Base-by-base conservation (phyloP, 306 rosid genomes). In the Vigna reflexopilosa region DNA sequence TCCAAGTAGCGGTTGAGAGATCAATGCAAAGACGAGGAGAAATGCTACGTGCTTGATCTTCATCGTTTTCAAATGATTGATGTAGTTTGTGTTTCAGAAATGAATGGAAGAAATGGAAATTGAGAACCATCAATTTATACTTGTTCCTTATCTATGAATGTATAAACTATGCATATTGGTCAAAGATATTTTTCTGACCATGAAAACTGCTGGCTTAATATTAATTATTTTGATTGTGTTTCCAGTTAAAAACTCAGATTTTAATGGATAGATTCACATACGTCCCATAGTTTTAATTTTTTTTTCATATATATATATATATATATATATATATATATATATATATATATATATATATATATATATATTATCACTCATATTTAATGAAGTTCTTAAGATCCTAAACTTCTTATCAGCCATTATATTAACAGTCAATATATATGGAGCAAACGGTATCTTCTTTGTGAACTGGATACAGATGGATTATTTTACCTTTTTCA, bases 61-160 rank as follows among this genome's bases (percentile, higher is more conserved):
- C 82, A 79, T 79, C 59, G 55, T 32, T 59, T 59, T 70, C 24
- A 11, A 20, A 62, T 55, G 45, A 3, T 24, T 38, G 2, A 15
- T 12, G 34, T 54, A 28, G 0, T 69, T 50, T 30, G 61, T 70
- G 30, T 40, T 55, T 72, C 2, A 34, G 57, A 28, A 13, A 14
- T 75, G 59, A 24, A 59, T 74, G 30, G 7, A 73, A 11, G 11
- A 59, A 13, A 59, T 26, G 66, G 40, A 7, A 57, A 22, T n/a
- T 57, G 16, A 57, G 32, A 16, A 57, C 42, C 16, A 26, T 28
- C 42, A 59, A 59, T 59, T 59, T 59, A 59, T 59, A 28, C 28
- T 6, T 32, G 36, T 32, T 59, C 13, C 19, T 5, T 59, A 14
- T 28, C 66, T 13, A 13, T 59, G 38, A 17, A 28, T 10, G 28